phyloP scores from a whole-genome alignment of 2,329 filamentous ascomycete genomes.

The Neofusicoccum umdonicola region DNA sequence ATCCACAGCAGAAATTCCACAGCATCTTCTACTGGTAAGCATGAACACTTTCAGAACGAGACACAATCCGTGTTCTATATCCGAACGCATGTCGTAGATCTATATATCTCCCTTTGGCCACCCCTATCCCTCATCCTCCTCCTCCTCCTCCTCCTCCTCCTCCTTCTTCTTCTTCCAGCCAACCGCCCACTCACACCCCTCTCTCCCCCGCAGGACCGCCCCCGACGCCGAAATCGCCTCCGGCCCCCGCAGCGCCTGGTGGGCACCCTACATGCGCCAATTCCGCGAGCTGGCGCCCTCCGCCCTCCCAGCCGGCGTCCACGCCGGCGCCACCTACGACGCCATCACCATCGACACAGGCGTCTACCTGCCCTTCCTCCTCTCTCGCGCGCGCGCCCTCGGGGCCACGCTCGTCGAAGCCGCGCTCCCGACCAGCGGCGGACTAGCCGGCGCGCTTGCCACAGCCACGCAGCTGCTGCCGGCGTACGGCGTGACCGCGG shows the following conservation, averaged over 20 bases:
- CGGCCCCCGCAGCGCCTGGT: conserved; percentile 35
- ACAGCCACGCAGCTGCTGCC: conserved; percentile 9
- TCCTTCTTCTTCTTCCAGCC: not conserved
- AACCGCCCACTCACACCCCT: not conserved
- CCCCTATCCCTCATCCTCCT: not conserved
- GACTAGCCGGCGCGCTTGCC: conserved; percentile 29
- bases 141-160: not conserved
- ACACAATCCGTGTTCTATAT: no score
- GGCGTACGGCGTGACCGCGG: not conserved
- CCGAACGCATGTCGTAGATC: no score
- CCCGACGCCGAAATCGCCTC: conserved; percentile 19
- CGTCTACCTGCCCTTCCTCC: conserved; percentile 38
- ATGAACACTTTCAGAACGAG: no score
- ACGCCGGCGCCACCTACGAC: conserved; percentile 30
- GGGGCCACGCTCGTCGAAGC: conserved; percentile 30
- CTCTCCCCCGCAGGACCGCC: conserved; percentile 24
- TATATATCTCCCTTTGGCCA: no score
- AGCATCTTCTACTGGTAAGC: conserved; percentile 15
- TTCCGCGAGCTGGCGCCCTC: conserved; percentile 27
- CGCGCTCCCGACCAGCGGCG: conserved; percentile 26
- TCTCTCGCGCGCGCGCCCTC: conserved; percentile 24
- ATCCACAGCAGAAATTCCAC: conserved; percentile 16
- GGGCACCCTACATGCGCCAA: conserved; percentile 34
- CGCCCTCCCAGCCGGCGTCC: conserved; percentile 21
- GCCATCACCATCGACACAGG: conserved; percentile 40